Evolutionary conservation across 2,329 filamentous ascomycete genomes (phyloP), one percentile per base, ranked within the genome.

Genomic region (Fusarium longipes): DNA sequence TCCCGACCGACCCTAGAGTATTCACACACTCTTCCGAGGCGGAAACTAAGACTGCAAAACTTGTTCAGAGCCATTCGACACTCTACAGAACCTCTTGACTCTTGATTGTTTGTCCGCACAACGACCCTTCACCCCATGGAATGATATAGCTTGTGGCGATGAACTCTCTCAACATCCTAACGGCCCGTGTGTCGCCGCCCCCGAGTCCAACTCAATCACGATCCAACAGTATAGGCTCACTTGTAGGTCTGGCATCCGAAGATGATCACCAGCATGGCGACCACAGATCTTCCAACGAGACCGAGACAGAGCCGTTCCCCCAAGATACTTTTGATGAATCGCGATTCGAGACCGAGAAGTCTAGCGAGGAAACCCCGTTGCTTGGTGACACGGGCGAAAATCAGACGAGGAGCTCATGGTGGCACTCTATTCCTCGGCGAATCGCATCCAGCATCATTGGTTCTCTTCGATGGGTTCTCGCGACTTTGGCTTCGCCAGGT

Each of bases 111-210:
- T 14, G 22, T 18, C 30, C 30, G 14, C 32, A 48, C n/a, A 44
- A 33, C 35, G 44, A 42, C 35, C 55, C 60, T 20, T 63, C 68
- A 67, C 71, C 76, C 82, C 80, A 87, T 89, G 87, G 87, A 85
- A 84, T 80, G 78, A 79, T 78, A 74, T 78, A 78, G 73, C 73
- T 76, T 73, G 79, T 80, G 84, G 92, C 86, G 82, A 97, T 97
- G 95, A 97, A 97, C 89, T 97, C 94, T 75, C 85, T 97, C 84
- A 97, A 96, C 83, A 93, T 97, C 79, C 88, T 97, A 79, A 96
- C 93, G 76, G 89, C 92, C 78, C 90, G 91, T 82, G 92, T 94
- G 78, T 89, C 88, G 73, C 86, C 87, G 70, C 79, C 87, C 54
- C 80, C 86, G 60, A 87, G 83, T 71, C 83, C 86, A 32, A 76